phyloP scores from a whole-genome alignment of 441 rosid species.

The Raphanus hybrid region DNA sequence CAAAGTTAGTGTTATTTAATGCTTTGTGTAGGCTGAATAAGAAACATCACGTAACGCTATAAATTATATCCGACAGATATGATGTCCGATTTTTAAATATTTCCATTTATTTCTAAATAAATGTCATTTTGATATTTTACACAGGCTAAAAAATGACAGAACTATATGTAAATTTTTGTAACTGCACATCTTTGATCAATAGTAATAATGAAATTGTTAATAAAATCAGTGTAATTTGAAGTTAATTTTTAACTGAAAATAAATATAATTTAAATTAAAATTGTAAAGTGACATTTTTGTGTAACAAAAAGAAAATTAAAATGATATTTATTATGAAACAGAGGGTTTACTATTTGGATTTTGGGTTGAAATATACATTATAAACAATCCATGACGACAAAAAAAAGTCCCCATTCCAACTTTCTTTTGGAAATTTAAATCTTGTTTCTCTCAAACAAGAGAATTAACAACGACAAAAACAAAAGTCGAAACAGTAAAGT shows the following conservation, averaged over 20 bases:
- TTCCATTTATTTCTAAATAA: no score
- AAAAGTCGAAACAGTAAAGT: not conserved
- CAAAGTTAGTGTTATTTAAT: slow-evolving; percentile 33
- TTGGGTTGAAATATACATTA: slow-evolving; percentile 11
- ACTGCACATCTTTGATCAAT: no score
- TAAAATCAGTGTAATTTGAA: no score
- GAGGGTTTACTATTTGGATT: not conserved
- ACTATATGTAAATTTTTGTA: no score
- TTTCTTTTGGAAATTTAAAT: not conserved
- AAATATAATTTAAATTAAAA: no score
- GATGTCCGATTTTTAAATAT: not conserved
- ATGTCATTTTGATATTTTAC: no score
- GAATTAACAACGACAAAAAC: not conserved
- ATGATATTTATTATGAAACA: no score
- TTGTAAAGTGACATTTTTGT: no score
- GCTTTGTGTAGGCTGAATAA: slow-evolving; percentile 35
- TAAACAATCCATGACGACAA: slow-evolving; percentile 8
- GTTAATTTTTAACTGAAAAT: no score
- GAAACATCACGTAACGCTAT: slow-evolving; percentile 36
- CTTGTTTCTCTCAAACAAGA: slow-evolving; percentile 13
- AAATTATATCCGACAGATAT: slow-evolving; percentile 21
- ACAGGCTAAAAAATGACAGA: no score
- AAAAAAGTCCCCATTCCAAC: not conserved
- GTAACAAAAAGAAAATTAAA: no score
- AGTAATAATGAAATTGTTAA: no score